Base-by-base conservation (phyloP, 1,284 basidiomycete genomes). In the Rhodotorula sp. region DNA sequence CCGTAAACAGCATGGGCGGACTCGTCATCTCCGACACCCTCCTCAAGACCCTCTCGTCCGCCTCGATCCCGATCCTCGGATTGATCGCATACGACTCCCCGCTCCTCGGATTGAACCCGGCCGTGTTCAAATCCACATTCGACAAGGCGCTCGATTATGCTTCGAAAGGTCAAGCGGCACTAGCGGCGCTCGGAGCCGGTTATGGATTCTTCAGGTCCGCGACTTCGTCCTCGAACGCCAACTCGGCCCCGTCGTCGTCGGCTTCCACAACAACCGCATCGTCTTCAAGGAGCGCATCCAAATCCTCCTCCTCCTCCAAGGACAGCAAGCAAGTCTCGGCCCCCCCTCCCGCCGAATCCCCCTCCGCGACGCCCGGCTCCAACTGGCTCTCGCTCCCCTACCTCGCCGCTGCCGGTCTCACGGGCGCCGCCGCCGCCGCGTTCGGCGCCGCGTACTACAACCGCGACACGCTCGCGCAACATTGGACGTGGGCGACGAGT, bases 401-500 rank as follows among this genome's bases (percentile, higher is more conserved):
- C 63, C 58, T 73, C 61, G 64, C 61, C 23, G 56, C 58, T 5
- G 56, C 70, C 8, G 70, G 60, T 4, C 34, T 68, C 2, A 67
- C 70, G 3, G 70, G 68, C 6, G 67, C 61, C 3, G 54, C 65
- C 5, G 65, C 65, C 3, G 75, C 63, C 15, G 73, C 60, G 15
- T 69, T 64, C 16, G 71, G 73, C 4, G 69, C 73, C 14, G 73
- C 71, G 7, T 75, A 71, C 70, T 71, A 68, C 29, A 65, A 75
- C 48, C 64, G 71, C 46, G 74, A 75, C 23, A 64, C 61, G 48
- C 62, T 73, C 15, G 66, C 66, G 51, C 34, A 67, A 34, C 67
- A 70, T 43, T 69, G 69, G 69, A 52, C 20, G 10, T 77, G 76
- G 76, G 74, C 74, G 56, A 77, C 73, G 67, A 73, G 71, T 47